Percentiles rank a stretch among this genome's conserved stretches.
phyloP scores from a whole-genome alignment of 2,329 filamentous ascomycete genomes.

The Colletotrichum neosansevieriae region DNA sequence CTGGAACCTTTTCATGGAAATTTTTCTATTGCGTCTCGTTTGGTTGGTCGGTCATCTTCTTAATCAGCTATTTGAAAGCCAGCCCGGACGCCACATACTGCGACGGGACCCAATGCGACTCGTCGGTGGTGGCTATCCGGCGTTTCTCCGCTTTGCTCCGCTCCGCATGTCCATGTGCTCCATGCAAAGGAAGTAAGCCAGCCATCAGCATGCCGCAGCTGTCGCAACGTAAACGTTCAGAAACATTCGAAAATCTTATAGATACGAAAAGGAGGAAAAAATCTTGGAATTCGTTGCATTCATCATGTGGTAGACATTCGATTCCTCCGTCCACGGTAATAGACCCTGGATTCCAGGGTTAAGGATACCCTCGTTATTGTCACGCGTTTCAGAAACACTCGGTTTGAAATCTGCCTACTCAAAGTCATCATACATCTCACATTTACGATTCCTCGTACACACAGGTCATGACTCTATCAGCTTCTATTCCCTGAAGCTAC shows the following conservation, averaged over 20 bases:
- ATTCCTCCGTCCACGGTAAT: too few species aligned
- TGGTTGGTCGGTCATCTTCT: constrained; percentile 29
- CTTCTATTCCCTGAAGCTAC: constrained; percentile 43
- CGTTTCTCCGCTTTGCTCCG: neutral
- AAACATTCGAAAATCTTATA: too few species aligned
- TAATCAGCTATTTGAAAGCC: constrained; percentile 38
- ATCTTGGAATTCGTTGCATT: too few species aligned
- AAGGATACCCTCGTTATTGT: too few species aligned
- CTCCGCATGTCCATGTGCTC: neutral
- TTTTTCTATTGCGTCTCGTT: constrained; percentile 15
- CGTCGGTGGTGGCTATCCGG: neutral
- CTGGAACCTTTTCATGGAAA: neutral
- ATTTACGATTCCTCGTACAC: neutral
- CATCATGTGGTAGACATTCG: too few species aligned
- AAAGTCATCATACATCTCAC: neutral
- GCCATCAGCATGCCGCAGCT: too few species aligned
- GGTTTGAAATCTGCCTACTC: neutral
- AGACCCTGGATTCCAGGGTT: too few species aligned
- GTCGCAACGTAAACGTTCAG: too few species aligned
- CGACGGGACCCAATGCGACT: neutral
- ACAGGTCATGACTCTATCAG: constrained; percentile 37
- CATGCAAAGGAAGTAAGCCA: neutral
- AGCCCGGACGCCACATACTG: neutral
- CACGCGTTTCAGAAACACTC: too few species aligned
- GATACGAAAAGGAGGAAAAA: too few species aligned